Evolutionary conservation across 148 eudicot genomes (phyloP), one percentile per base, ranked within the genome.

Genomic region (Persicaria maculosa): DNA sequence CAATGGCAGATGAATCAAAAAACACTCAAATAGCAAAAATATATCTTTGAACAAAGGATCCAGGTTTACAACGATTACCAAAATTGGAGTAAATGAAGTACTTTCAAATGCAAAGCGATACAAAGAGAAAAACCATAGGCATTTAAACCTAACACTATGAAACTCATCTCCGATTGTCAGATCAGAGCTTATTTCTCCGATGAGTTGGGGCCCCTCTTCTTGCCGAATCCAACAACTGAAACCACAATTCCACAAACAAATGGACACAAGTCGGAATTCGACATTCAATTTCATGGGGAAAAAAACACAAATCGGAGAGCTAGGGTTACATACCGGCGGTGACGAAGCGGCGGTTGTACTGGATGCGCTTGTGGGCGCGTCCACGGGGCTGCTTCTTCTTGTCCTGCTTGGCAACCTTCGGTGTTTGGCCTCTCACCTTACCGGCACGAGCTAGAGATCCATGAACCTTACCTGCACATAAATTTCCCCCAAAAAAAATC

Each of bases 371-470:
- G 91, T 92, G 90, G 25, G 97, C 97, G 17, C 97, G 89, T 20
- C 97, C 97, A 36, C 93, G 88, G 50, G 97, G 97, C 96, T 90
- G 73, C 93, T 90, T 93, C 93, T 93, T 93, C 90, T 93, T 93
- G 83, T 93, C 97, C 80, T 90, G 97, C 80, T 85, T 85, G 0
- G 97, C 96, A 0, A 93, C 96, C 77, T 93, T 93, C 0, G 96
- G 98, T 1, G 98, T 90, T 71, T 90, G 98, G 1, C 98, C 98
- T 82, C 98, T 87, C 74, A 93, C 97, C 84, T 93, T 90, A 17
- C 97, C 97, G 9, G 97, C 97, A 81, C 97, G 96, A 4, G 97
- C 97, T 86, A 93, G 81, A 0, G 98, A 90, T 83, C 98, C 98
- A 84, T 90, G 96, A 6, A 93, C 96, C 87, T 93, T 93, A 19